phyloP scores from a whole-genome alignment of 192 early-diverging fungal species.

The Mycoemilia scoparia region DNA sequence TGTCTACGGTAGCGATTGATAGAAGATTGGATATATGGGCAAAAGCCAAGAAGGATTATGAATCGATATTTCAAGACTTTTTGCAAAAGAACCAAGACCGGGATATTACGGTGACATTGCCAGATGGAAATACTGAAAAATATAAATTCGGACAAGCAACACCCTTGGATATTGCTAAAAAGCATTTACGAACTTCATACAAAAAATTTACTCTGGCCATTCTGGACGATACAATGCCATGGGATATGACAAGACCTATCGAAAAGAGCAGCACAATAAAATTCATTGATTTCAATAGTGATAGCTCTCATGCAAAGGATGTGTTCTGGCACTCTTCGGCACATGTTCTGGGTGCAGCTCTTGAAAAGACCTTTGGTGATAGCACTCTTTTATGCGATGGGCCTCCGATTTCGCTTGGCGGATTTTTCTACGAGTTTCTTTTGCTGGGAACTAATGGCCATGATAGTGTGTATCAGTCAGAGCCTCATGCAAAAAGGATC shows the following conservation, averaged over 20 bases:
- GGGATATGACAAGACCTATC: constrained; percentile 36
- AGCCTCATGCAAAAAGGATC: constrained; percentile 9
- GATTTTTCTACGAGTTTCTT: constrained; percentile 66
- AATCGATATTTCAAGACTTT: too few relatives aligned
- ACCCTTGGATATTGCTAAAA: constrained; percentile 33
- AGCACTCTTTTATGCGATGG: constrained; percentile 48
- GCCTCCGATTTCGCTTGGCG: constrained; percentile 43
- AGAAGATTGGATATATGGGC: too few relatives aligned
- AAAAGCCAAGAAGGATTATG: too few relatives aligned
- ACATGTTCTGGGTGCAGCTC: constrained; percentile 51
- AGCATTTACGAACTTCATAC: constrained; percentile 17
- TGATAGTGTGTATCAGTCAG: constrained; percentile 5
- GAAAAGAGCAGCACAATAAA: constrained; percentile 12
- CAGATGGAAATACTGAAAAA: constrained; percentile 8
- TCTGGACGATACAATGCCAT: constrained; percentile 24
- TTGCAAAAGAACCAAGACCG: too few relatives aligned
- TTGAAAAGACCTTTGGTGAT: constrained; percentile 51
- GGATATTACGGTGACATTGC: constrained; percentile 7
- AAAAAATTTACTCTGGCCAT: constrained; percentile 29
- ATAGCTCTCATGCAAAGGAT: constrained; percentile 17
- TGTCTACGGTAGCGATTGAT: too few relatives aligned
- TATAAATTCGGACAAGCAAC: constrained; percentile 11
- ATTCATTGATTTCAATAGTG: constrained; percentile 23
- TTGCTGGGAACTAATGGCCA: constrained; percentile 20
- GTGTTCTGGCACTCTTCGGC: constrained; percentile 52